phyloP scores from a whole-genome alignment of 345 rosid genomes.

The Pistacia integerrima region DNA sequence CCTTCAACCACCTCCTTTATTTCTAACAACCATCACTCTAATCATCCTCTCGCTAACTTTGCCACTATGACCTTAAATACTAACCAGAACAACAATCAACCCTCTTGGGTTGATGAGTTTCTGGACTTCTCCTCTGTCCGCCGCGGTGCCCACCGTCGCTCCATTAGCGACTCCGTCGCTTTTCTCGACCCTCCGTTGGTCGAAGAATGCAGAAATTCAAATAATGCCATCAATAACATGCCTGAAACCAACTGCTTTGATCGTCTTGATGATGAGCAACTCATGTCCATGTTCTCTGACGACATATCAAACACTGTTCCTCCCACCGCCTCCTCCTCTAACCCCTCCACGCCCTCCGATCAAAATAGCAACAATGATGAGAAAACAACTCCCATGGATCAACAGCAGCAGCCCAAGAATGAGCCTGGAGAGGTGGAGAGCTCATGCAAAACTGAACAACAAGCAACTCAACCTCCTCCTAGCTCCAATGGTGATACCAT shows the following conservation, averaged over 20 bases:
- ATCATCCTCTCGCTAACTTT: conserved; percentile 16
- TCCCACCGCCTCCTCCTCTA: conserved; percentile 36
- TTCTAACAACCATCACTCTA: conserved; percentile 14
- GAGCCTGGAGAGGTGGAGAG: conserved; percentile 50
- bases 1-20: conserved; percentile 30
- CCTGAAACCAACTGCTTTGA: conserved; percentile 36
- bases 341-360: conserved; percentile 68
- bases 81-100: conserved; percentile 29
- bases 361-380: conserved; percentile 64
- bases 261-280: conserved; percentile 60
- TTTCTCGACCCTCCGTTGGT: conserved; percentile 59
- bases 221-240: conserved; percentile 14
- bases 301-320: conserved; percentile 41
- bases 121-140: conserved; percentile 74
- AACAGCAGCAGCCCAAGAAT: conserved; percentile 35
- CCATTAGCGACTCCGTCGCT: conserved; percentile 76
- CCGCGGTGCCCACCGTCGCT: conserved; percentile 81
- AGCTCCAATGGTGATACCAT: conserved; percentile 30
- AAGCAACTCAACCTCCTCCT: conserved; percentile 17
- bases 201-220: conserved; percentile 29
- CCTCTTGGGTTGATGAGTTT: conserved; percentile 82
- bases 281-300: conserved; percentile 70
- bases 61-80: conserved; percentile 11
- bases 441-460: conserved; percentile 36
- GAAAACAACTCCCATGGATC: conserved; percentile 28